These are phyloP conservation scores for Pyrenochaeta sp. DNA, from an alignment of 2,329 filamentous ascomycete species.

Conservation along the genomic window DNA sequence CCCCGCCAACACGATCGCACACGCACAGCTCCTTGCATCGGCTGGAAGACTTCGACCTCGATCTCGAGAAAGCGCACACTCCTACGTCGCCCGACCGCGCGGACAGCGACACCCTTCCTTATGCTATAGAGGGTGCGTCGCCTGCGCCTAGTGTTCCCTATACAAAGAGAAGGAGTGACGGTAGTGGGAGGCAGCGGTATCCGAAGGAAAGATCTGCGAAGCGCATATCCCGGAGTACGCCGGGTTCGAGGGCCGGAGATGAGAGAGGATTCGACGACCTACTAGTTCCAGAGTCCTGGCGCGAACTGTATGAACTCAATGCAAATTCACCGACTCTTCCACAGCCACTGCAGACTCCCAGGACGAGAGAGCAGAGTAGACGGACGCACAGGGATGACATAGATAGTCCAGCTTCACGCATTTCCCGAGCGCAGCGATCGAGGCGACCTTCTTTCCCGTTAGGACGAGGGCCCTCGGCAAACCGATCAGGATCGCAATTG, in stretches of 20 bases:
- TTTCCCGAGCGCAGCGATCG: slow-evolving; percentile 17
- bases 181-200: slow-evolving; percentile 3
- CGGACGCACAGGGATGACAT: slow-evolving; percentile 9
- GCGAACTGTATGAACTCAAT: slow-evolving; percentile 13
- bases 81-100: slow-evolving; percentile 16
- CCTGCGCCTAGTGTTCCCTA: slow-evolving; percentile 28
- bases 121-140: slow-evolving; percentile 11
- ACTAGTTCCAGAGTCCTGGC: slow-evolving; percentile 12
- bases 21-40: slow-evolving; percentile 19
- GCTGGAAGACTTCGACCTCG: slow-evolving; percentile 29
- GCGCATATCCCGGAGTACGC: slow-evolving; percentile 9
- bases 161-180: slow-evolving; percentile 8
- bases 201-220: slow-evolving; percentile 5
- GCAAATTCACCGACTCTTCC: slow-evolving; percentile 12
- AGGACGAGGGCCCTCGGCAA: slow-evolving; percentile 5
- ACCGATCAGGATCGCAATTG: slow-evolving; percentile 24
- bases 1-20: slow-evolving; percentile 18
- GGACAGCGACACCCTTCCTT: slow-evolving; percentile 17
- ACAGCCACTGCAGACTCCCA: slow-evolving; percentile 5
- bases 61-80: slow-evolving; percentile 4
- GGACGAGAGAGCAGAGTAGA: slow-evolving; percentile 10
- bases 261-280: slow-evolving; percentile 11
- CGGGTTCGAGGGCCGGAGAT: slow-evolving; percentile 7
- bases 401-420: slow-evolving; percentile 8
- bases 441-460: slow-evolving; percentile 13